Evolutionary conservation across 257 asterid genomes (phyloP).

Genomic region (Echium plantagineum): DNA sequence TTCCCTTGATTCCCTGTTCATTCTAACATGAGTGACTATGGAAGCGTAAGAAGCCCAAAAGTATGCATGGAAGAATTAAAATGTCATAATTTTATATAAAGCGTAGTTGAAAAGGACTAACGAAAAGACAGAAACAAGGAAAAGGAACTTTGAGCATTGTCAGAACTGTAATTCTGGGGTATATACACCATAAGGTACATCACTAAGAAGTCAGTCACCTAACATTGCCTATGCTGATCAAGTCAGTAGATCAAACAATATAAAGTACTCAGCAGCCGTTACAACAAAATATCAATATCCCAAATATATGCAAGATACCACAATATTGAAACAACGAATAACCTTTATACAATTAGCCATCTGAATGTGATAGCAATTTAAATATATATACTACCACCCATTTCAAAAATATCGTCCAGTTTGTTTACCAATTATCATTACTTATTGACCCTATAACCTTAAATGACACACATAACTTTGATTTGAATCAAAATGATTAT

Average conservation of each 20-base stretch:
- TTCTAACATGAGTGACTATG: slow-evolving; percentile 10
- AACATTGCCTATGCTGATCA: background rate
- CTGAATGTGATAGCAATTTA: background rate
- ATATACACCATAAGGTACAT: background rate
- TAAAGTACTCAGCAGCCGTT: background rate
- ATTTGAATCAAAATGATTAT: too few species aligned
- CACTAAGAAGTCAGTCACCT: background rate
- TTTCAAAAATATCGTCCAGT: too few species aligned
- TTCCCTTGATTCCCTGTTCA: slow-evolving; percentile 60
- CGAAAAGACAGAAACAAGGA: background rate
- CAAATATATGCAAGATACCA: background rate
- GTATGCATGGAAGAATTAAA: too few species aligned
- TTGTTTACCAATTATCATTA: too few species aligned
- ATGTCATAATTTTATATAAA: too few species aligned
- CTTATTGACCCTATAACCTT: too few species aligned
- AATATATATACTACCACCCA: too few species aligned
- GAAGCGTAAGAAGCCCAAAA: background rate
- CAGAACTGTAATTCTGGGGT: background rate
- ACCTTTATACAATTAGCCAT: background rate
- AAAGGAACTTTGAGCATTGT: background rate
- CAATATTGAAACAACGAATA: background rate
- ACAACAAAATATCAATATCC: background rate
- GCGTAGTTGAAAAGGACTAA: background rate
- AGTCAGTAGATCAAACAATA: background rate
- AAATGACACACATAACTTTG: too few species aligned